Conservation (phyloP, 2,329 filamentous ascomycete genomes). For the Botrytis porri region DNA sequence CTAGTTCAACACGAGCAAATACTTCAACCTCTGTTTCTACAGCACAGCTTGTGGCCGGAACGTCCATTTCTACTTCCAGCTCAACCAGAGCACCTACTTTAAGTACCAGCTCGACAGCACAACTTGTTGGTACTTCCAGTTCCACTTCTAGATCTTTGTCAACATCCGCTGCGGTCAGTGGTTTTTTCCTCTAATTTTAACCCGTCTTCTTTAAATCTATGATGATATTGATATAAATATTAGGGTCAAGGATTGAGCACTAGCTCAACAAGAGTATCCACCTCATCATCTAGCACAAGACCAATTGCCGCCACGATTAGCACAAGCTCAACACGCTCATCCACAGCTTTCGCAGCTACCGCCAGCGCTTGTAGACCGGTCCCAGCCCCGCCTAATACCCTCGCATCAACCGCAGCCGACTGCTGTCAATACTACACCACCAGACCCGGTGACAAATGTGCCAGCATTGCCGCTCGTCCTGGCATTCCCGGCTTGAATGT, state of each 20-base stretch:
- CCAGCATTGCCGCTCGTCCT: background rate
- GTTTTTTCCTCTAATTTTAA: background rate
- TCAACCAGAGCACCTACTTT: background rate
- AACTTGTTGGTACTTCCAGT: background rate
- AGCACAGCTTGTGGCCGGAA: background rate
- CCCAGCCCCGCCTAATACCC: background rate
- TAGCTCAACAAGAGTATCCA: background rate
- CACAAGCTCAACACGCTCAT: background rate
- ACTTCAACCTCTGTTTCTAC: background rate
- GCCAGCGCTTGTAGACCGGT: background rate
- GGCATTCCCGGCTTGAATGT: background rate
- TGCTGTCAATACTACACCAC: conserved; percentile 4
- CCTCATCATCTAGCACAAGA: background rate
- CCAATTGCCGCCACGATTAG: background rate
- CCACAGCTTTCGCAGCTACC: background rate
- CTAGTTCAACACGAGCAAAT: background rate
- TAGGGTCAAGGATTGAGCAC: background rate
- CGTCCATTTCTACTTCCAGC: background rate
- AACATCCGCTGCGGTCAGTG: background rate
- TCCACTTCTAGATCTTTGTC: background rate
- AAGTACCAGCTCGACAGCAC: background rate
- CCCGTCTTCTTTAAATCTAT: background rate
- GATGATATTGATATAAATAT: background rate
- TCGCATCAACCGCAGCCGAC: background rate
- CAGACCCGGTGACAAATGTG: background rate